Conservation (phyloP, 768 basidiomycete genomes). For the Paxillus rubicundulus region DNA sequence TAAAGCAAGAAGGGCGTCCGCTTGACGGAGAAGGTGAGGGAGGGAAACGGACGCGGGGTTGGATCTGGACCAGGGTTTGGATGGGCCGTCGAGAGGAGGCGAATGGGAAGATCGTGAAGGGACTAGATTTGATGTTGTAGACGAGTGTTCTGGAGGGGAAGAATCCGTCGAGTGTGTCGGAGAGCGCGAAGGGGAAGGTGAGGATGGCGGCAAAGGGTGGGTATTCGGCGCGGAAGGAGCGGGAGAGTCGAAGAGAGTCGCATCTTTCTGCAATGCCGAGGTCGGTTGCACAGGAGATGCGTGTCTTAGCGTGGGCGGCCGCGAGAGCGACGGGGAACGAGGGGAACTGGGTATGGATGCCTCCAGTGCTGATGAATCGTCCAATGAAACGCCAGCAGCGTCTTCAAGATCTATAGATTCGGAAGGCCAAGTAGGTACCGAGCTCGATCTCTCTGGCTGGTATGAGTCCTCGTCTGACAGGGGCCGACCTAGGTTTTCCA, state of each 20-base stretch:
- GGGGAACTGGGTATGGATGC: slow-evolving; percentile 16
- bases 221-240: not conserved
- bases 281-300: slow-evolving; percentile 1
- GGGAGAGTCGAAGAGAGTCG: not conserved
- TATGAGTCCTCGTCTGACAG: not conserved
- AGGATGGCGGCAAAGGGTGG: not conserved
- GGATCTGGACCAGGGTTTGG: slow-evolving; percentile 11
- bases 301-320: not conserved
- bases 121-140: not conserved
- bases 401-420: not conserved
- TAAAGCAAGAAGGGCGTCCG: slow-evolving; percentile 55
- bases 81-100: not conserved
- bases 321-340: slow-evolving; percentile 19
- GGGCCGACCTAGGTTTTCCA: no score
- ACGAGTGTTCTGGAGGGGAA: not conserved
- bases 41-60: slow-evolving; percentile 38
- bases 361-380: slow-evolving; percentile 5
- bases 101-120: slow-evolving; percentile 5
- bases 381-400: no score
- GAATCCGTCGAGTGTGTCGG: not conserved
- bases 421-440: not conserved
- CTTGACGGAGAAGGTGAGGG: slow-evolving; percentile 48
- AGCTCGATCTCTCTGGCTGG: not conserved
- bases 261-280: not conserved
- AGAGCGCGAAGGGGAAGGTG: not conserved